Conservation (phyloP, 2,329 filamentous ascomycete species). For the Zopfia rhizophila region DNA sequence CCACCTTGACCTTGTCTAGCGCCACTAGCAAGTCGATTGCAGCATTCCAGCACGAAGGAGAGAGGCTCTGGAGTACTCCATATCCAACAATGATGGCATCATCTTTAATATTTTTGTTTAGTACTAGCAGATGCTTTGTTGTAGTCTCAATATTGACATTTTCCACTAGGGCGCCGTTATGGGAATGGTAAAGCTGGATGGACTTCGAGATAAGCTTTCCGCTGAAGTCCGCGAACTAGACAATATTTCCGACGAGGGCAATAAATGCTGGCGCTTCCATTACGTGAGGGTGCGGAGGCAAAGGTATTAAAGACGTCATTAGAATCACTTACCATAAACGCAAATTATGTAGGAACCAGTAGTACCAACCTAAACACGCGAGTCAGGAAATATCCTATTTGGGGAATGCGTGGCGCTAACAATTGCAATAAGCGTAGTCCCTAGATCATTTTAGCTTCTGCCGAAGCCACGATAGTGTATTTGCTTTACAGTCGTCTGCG, state of each 20-base stretch:
- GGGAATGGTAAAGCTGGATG: slow-evolving; percentile 7
- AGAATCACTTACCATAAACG: no score
- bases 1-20: slow-evolving; percentile 14
- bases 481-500: no score
- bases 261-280: slow-evolving; percentile 10
- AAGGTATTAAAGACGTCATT: no score
- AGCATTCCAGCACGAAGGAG: neutral
- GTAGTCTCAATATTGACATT: slow-evolving; percentile 1
- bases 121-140: slow-evolving; percentile 4
- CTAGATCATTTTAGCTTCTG: no score
- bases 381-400: no score
- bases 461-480: no score
- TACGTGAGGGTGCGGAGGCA: no score
- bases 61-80: neutral
- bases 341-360: no score
- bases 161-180: slow-evolving; percentile 4
- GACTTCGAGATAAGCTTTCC: slow-evolving; percentile 7
- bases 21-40: slow-evolving; percentile 3
- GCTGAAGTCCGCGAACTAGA: slow-evolving; percentile 13
- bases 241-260: neutral
- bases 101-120: slow-evolving; percentile 7
- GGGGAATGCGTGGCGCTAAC: no score
- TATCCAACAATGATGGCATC: neutral
- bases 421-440: no score
- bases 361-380: no score